phyloP scores from a whole-genome alignment of 106 monocot genomes.

The Phalaenopsis aphrodite region DNA sequence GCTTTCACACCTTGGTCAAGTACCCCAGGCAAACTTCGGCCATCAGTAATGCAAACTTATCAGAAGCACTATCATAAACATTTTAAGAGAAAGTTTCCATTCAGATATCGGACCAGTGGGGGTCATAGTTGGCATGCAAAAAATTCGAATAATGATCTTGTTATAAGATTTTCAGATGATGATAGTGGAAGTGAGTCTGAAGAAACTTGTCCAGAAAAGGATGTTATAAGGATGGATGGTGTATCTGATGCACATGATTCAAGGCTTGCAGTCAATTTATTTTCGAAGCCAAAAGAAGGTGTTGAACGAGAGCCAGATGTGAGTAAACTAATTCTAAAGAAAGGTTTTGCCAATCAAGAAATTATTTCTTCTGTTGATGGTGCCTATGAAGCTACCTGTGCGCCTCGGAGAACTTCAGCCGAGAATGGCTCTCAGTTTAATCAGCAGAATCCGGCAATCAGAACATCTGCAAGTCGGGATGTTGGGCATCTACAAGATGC shows the following conservation, averaged over 20 bases:
- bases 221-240: conserved; percentile 12
- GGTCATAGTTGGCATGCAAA: conserved; percentile 42
- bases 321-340: conserved; percentile 13
- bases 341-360: conserved; percentile 12
- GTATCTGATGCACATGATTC: conserved; percentile 5
- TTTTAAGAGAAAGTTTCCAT: conserved; percentile 23
- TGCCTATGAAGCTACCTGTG: conserved; percentile 1
- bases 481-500: conserved; percentile 12
- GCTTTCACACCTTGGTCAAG: conserved; percentile 19
- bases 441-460: conserved; percentile 3
- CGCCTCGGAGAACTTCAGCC: conserved; percentile 8
- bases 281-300: conserved; percentile 1
- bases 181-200: conserved; percentile 49
- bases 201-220: conserved; percentile 10
- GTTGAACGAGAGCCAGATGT: background rate
- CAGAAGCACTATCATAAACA: conserved; percentile 20
- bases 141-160: conserved; percentile 42
- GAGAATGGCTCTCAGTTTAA: conserved; percentile 20
- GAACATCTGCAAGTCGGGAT: conserved; percentile 11
- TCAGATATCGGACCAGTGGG: conserved; percentile 28
- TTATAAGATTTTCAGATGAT: conserved; percentile 78
- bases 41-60: conserved; percentile 12
- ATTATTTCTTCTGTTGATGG: conserved; percentile 3
- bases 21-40: conserved; percentile 12
- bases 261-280: conserved; percentile 3